These are phyloP conservation scores for Populus tomentosa DNA, from an alignment of 441 rosid species.

Conservation along the genomic window DNA sequence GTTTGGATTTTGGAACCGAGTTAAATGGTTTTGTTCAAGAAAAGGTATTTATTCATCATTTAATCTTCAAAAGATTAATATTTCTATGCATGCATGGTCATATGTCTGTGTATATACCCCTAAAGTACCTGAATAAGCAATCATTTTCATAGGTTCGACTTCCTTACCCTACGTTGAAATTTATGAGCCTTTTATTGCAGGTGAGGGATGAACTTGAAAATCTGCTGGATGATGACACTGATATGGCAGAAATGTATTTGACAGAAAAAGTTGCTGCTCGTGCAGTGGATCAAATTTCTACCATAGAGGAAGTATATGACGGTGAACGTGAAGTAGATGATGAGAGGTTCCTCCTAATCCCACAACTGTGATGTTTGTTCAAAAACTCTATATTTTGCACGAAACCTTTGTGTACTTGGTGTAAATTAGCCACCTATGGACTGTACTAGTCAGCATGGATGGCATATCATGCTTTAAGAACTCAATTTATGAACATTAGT, in stretches of 20 bases:
- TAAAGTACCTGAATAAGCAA: not conserved
- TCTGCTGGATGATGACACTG: constrained; percentile 55
- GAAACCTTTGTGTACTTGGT: not conserved
- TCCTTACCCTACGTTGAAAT: not conserved
- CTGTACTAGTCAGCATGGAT: not conserved
- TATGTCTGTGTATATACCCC: not conserved
- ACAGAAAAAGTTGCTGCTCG: constrained; percentile 37
- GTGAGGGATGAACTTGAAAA: constrained; percentile 62
- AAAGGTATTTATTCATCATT: not conserved
- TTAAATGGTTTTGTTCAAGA: not conserved
- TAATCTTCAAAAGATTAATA: not conserved
- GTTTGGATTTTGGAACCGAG: not conserved
- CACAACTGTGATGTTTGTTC: not conserved
- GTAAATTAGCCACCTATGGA: not conserved
- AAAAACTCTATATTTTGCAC: not conserved
- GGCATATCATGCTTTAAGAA: not conserved
- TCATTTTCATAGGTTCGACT: not conserved
- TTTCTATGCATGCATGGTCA: not conserved
- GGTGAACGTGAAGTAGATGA: constrained; percentile 22
- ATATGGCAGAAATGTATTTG: constrained; percentile 63
- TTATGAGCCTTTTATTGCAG: constrained; percentile 20
- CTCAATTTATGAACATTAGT: not conserved
- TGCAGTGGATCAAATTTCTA: constrained; percentile 21
- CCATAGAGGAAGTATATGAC: constrained; percentile 18
- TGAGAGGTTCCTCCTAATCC: constrained; percentile 23